These are phyloP conservation scores for Dicorynia guianensis DNA, from an alignment of 306 rosid species.

Conservation along the genomic window DNA sequence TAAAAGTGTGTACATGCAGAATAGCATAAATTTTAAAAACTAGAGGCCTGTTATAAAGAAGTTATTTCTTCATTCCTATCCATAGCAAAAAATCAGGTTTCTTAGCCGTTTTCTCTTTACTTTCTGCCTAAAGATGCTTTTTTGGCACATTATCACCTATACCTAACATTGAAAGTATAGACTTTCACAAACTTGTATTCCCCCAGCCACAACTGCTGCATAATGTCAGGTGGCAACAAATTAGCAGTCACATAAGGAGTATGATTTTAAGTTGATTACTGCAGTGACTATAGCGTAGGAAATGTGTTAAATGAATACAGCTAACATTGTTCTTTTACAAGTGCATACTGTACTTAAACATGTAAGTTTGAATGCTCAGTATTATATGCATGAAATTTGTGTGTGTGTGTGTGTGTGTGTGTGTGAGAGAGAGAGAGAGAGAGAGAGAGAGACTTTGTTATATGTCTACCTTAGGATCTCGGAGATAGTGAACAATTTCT, in stretches of 20 bases:
- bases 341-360: too few relatives aligned
- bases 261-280: too few relatives aligned
- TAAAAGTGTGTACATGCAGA: background rate
- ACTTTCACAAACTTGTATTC: background rate
- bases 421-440: background rate
- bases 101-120: background rate
- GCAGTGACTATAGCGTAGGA: background rate
- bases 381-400: background rate
- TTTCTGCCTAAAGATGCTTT: background rate
- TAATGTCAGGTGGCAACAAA: background rate
- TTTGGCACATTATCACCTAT: background rate
- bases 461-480: slow-evolving; percentile 80
- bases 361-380: slow-evolving; percentile 1
- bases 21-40: too few relatives aligned
- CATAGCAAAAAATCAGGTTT: background rate
- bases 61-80: background rate
- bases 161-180: background rate
- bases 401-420: background rate
- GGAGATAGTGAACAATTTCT: slow-evolving; percentile 90
- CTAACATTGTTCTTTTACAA: background rate
- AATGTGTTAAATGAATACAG: background rate
- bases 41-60: too few relatives aligned
- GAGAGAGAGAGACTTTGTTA: slow-evolving; percentile 19
- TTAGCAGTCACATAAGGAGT: background rate
- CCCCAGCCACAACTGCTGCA: background rate